Conservation (phyloP, 83 land plant genomes). For the Diphasiastrum complanatum region DNA sequence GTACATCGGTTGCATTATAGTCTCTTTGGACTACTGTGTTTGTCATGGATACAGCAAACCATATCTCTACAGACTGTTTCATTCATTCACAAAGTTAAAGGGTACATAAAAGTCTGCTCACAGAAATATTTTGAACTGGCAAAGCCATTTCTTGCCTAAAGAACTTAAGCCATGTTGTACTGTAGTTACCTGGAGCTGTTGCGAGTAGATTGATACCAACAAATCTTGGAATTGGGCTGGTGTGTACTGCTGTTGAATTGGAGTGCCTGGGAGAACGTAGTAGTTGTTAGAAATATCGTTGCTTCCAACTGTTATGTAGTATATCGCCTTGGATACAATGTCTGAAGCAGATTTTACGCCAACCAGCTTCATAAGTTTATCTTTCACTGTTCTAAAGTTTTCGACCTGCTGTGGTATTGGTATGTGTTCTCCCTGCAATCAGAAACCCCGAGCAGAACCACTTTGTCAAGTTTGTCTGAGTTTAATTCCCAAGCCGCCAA, state of each 20-base stretch:
- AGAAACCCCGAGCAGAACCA: background rate
- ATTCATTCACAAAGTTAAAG: too few relatives aligned
- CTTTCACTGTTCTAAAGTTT: background rate
- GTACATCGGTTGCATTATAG: background rate
- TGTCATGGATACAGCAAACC: too few relatives aligned
- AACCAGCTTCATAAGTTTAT: background rate
- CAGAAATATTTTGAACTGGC: too few relatives aligned
- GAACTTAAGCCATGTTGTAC: background rate
- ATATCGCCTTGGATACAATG: slow-evolving; percentile 6
- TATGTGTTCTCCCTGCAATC: slow-evolving; percentile 9
- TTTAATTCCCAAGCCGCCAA: background rate
- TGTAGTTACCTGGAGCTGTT: slow-evolving; percentile 8
- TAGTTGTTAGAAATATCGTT: slow-evolving; percentile 12
- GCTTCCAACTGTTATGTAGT: slow-evolving; percentile 14
- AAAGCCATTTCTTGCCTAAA: too few relatives aligned
- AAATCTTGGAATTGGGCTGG: background rate
- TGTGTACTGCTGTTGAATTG: background rate
- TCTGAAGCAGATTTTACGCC: background rate
- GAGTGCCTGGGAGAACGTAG: slow-evolving; percentile 10
- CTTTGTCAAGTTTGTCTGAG: background rate
- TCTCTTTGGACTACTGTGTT: too few relatives aligned
- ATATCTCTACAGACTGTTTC: too few relatives aligned
- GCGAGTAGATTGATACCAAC: background rate
- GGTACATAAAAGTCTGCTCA: too few relatives aligned
- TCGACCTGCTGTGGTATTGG: slow-evolving; percentile 3